These are phyloP conservation scores for Gymnopilus dilepis DNA, from an alignment of 768 basidiomycete genomes.

Conservation along the genomic window DNA sequence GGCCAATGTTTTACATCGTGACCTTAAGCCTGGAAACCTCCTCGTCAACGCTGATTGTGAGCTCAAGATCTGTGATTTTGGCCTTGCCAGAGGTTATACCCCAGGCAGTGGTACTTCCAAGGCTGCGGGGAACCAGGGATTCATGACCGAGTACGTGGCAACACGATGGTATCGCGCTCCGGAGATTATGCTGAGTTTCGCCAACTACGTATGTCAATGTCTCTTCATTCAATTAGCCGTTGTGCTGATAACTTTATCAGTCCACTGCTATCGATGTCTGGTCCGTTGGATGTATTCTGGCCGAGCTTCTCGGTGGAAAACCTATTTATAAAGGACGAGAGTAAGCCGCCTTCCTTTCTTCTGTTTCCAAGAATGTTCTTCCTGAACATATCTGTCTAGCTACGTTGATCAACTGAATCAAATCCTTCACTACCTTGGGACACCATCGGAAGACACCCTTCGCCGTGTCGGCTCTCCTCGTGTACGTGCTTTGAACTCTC, in stretches of 20 bases:
- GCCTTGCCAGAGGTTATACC: slow-evolving; percentile 92
- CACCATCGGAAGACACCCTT: slow-evolving; percentile 95
- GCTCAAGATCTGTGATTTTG: slow-evolving; percentile 99
- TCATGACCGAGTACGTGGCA: slow-evolving; percentile 99
- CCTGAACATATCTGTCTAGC: slow-evolving; percentile 40
- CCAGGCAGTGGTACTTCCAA: slow-evolving; percentile 79
- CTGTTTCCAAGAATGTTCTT: not conserved
- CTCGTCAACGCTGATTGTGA: slow-evolving; percentile 99
- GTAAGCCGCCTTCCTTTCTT: slow-evolving; percentile 49
- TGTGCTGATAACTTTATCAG: slow-evolving; percentile 42
- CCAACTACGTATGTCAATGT: slow-evolving; percentile 88
- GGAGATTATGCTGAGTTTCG: slow-evolving; percentile 98
- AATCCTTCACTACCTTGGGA: slow-evolving; percentile 97
- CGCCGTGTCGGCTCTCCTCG: slow-evolving; percentile 95
- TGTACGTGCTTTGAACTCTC: slow-evolving; percentile 47
- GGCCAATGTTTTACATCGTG: slow-evolving; percentile 95
- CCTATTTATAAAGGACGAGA: slow-evolving; percentile 98
- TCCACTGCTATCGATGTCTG: slow-evolving; percentile 94
- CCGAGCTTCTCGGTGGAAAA: slow-evolving; percentile 90
- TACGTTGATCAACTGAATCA: slow-evolving; percentile 99
- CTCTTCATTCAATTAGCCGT: not conserved
- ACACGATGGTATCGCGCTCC: slow-evolving; percentile 99
- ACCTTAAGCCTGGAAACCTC: slow-evolving; percentile 93
- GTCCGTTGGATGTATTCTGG: slow-evolving; percentile 95
- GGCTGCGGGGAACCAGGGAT: slow-evolving; percentile 83